Percentiles rank a stretch among this genome's conserved stretches.
Conservation (phyloP, 371 early-diverging fungal species). For the Mucor lusitanicus region DNA sequence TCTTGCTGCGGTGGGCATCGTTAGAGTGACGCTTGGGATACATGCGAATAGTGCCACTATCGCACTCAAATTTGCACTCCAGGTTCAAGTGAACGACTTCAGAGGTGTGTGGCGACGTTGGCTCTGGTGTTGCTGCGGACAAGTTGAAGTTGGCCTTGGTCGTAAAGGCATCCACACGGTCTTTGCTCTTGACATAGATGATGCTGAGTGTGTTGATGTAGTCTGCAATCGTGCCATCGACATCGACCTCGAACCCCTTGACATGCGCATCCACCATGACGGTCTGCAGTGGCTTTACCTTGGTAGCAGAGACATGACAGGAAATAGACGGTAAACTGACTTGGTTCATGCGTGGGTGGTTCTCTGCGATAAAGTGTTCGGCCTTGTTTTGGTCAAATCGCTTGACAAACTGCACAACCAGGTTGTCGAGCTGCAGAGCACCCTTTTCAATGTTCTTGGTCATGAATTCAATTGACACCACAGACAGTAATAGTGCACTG, state of each 20-base stretch:
- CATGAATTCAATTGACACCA: slow-evolving; percentile 56
- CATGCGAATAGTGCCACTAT: slow-evolving; percentile 52
- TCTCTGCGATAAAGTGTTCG: slow-evolving; percentile 65
- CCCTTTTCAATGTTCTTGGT: slow-evolving; percentile 65
- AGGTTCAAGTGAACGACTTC: slow-evolving; percentile 37
- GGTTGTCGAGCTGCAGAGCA: slow-evolving; percentile 57
- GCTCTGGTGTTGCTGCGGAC: slow-evolving; percentile 2
- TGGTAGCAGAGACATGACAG: slow-evolving; percentile 50
- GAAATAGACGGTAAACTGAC: slow-evolving; percentile 61
- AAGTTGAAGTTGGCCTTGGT: slow-evolving; percentile 38
- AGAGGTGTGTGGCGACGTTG: slow-evolving; percentile 4
- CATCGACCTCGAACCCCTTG: slow-evolving; percentile 67
- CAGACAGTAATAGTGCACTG: slow-evolving; percentile 66
- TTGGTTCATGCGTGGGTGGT: slow-evolving; percentile 73
- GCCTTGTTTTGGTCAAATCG: slow-evolving; percentile 73
- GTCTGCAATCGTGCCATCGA: slow-evolving; percentile 70
- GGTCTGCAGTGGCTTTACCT: slow-evolving; percentile 35
- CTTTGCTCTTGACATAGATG: slow-evolving; percentile 66
- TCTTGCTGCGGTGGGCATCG: slow-evolving; percentile 15
- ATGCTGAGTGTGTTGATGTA: slow-evolving; percentile 69
- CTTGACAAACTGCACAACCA: slow-evolving; percentile 75
- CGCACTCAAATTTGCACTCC: slow-evolving; percentile 43
- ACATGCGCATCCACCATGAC: slow-evolving; percentile 65
- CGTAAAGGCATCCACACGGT: slow-evolving; percentile 55
- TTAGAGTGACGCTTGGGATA: slow-evolving; percentile 54